A percentile compares a stretch with the other conserved stretches of the same genome.
Conservation (phyloP, 2,329 filamentous ascomycete species). For the Diplodia corticola region DNA sequence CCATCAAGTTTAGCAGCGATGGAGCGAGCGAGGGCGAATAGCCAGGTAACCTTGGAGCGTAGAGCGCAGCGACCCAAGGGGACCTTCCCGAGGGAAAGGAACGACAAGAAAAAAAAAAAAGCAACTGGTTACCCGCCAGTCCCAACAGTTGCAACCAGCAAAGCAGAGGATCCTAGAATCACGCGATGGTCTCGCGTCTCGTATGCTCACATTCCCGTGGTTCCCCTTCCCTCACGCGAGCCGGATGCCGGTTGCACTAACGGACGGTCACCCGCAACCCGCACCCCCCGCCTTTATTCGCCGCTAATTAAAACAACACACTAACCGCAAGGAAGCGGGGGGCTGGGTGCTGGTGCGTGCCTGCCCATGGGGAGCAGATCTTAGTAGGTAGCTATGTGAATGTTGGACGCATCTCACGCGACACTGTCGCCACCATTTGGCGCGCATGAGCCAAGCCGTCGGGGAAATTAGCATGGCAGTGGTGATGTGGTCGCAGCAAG, state of each 20-base stretch:
- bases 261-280: not conserved
- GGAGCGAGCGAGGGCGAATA: not conserved
- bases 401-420: conserved; percentile 1
- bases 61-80: not conserved
- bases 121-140: not conserved
- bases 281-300: not conserved
- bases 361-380: not conserved
- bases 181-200: not conserved
- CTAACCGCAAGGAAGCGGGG: not conserved
- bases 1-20: not conserved
- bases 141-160: not conserved
- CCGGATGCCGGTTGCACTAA: not conserved
- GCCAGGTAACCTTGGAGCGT: not conserved
- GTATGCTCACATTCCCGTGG: not conserved
- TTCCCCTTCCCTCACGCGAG: not conserved
- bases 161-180: not conserved
- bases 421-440: conserved; percentile 8
- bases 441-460: not conserved
- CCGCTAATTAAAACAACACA: not conserved
- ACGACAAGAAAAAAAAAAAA: too few relatives aligned
- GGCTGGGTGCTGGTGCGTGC: not conserved
- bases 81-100: not conserved
- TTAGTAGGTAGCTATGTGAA: too few relatives aligned
- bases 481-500: not conserved
- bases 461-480: not conserved